phyloP scores from a whole-genome alignment of 2,329 filamentous ascomycete genomes.

The Aspergillus vadensis region DNA sequence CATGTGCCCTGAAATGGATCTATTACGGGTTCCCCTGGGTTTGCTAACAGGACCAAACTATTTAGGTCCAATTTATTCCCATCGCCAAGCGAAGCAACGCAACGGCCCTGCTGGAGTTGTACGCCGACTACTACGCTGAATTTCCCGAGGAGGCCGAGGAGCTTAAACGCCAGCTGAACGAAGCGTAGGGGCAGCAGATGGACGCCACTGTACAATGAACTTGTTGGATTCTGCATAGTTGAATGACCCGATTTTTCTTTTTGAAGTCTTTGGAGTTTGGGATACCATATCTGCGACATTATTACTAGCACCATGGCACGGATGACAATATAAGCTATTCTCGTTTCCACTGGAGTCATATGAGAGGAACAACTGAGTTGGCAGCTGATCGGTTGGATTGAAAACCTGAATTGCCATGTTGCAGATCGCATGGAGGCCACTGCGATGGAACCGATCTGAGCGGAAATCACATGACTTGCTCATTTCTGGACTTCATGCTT shows the following conservation, averaged over 20 bases:
- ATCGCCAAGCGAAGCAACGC: neutral
- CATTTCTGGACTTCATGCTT: too few species aligned
- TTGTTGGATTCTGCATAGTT: neutral
- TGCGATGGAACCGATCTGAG: too few species aligned
- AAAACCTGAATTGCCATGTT: neutral
- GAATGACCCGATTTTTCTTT: neutral
- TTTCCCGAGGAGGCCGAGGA: constrained; percentile 1
- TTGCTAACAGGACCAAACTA: neutral
- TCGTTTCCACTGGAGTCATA: neutral
- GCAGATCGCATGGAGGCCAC: neutral
- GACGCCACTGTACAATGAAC: neutral
- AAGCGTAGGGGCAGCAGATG: neutral
- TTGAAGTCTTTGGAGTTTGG: neutral
- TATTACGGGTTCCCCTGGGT: too few species aligned
- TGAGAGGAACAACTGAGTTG: too few species aligned
- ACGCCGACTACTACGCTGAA: neutral
- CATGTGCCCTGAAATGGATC: neutral
- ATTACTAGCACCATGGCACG: neutral
- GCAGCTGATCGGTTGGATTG: neutral
- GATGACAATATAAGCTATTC: neutral
- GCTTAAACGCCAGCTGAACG: neutral
- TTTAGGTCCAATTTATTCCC: neutral
- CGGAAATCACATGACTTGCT: too few species aligned
- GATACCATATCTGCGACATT: constrained; percentile 8
- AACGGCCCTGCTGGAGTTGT: neutral